Evolutionary conservation across 2,329 filamentous ascomycete genomes (phyloP).

Genomic region (Colletotrichum acutatum): DNA sequence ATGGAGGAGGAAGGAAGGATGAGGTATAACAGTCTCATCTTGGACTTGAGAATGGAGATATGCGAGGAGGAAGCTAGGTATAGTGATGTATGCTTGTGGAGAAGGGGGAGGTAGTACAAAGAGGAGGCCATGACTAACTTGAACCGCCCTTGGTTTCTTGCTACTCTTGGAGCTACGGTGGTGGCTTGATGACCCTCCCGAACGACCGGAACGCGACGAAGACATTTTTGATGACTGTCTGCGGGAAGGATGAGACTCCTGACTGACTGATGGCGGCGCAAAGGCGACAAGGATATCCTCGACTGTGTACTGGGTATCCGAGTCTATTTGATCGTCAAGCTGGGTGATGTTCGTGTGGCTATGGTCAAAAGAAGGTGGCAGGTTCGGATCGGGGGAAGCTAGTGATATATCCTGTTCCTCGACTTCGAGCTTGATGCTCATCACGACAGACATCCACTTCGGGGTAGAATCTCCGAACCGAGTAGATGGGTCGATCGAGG

Average conservation of each 20-base stretch:
- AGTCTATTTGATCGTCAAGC: background rate
- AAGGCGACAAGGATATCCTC: conserved; percentile 20
- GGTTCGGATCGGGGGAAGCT: background rate
- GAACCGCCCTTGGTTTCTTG: conserved; percentile 42
- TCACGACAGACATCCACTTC: background rate
- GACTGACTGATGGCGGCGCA: background rate
- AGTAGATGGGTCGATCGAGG: background rate
- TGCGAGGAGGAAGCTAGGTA: background rate
- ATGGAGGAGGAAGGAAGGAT: background rate
- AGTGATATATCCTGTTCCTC: conserved; percentile 21
- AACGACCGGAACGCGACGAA: conserved; percentile 42
- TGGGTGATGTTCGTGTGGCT: background rate
- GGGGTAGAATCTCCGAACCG: background rate
- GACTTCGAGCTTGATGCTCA: background rate
- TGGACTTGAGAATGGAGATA: too few relatives aligned
- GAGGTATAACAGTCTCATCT: too few relatives aligned
- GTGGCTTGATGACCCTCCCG: conserved; percentile 36
- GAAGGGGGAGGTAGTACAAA: conserved; percentile 38
- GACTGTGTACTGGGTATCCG: background rate
- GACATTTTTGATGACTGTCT: conserved; percentile 40
- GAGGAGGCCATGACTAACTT: conserved; percentile 44
- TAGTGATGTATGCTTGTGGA: background rate
- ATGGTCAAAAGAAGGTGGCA: background rate
- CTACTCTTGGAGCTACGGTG: conserved; percentile 39
- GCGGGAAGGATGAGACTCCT: background rate